A percentile compares a stretch with the other conserved stretches of the same genome.
phyloP scores from a whole-genome alignment of 768 basidiomycete species.

The Pisolithus tinctorius region DNA sequence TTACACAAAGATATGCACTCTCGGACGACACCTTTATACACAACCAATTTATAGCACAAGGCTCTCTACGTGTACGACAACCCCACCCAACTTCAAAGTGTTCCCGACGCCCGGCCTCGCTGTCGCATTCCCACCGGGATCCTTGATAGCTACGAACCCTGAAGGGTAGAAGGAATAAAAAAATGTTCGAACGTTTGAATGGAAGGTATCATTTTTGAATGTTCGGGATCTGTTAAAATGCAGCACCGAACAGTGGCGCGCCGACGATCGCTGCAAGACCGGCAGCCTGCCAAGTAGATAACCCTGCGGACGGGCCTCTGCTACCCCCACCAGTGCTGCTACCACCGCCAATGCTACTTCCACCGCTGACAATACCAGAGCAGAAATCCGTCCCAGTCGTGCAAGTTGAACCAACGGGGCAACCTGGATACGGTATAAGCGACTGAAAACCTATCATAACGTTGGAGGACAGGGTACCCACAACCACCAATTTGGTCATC shows the following conservation, averaged over 20 bases:
- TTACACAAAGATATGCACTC: too few relatives aligned
- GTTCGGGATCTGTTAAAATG: not conserved
- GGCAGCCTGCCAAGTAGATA: not conserved
- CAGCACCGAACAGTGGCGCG: conserved; percentile 1
- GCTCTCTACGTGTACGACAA: too few relatives aligned
- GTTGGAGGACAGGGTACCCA: conserved; percentile 3
- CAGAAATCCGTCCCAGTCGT: conserved; percentile 3
- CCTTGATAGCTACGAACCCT: too few relatives aligned
- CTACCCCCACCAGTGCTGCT: not conserved
- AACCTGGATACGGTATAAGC: conserved; percentile 12
- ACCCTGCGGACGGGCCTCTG: not conserved
- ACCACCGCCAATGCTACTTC: not conserved
- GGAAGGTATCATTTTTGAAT: not conserved
- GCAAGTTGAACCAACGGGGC: conserved; percentile 11
- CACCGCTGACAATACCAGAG: not conserved
- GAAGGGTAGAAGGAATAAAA: too few relatives aligned
- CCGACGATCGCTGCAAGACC: conserved; percentile 6
- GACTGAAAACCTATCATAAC: not conserved
- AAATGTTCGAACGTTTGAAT: not conserved
- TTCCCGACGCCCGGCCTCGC: too few relatives aligned
- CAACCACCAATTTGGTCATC: conserved; percentile 17
- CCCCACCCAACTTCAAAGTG: too few relatives aligned
- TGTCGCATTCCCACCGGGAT: too few relatives aligned
- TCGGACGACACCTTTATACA: too few relatives aligned
- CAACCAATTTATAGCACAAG: too few relatives aligned